Evolutionary conservation across 2,329 filamentous ascomycete genomes (phyloP), one percentile per base, ranked within the genome.

Genomic region (Harringtonia aguacate): DNA sequence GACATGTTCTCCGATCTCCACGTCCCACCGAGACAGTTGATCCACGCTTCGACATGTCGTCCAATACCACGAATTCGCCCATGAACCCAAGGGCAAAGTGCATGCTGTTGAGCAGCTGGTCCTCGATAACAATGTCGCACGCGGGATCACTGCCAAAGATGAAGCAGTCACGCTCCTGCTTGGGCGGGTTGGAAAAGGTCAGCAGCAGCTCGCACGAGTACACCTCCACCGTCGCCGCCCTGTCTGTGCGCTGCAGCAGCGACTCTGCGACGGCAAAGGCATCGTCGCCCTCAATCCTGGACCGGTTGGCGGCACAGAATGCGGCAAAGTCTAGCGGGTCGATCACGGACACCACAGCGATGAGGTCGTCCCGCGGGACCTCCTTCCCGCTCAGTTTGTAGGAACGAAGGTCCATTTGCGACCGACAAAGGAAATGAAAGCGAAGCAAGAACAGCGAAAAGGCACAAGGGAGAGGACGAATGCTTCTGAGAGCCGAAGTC

Each of bases 351-450:
- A 35, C n/a, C 18, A 6, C 12, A 4, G 14, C 33, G 12, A 35
- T 20, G 18, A 35, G 12, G 9, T 35, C 33, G 18, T n/a, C 33
- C 4, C 8, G n/a, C 14, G 33, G 14, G 33, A 35, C 17, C 4
- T 12, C 7, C 33, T 35, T 18, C n/a, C 33, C 33, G n/a, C 33
- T 5, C 17, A 35, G 13, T 20, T 35, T 35, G n/a, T 35, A 35
- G n/a, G 15, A 10, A 7, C 12, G 17, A 18, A 18, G n/a, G 18
- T 4, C 6, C 33, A 35, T 35, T 35, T n/a, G 33, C 6, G 33
- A 30, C 34, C 45, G 45, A 24, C 40, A 43, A 33, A 49, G 44
- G 47, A 47, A 50, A 31, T 2, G 24, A 10, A 27, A 10, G 24
- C 24, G 24, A 27, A 10, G 10, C 24, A 27, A 27, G 24, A 27